Base-by-base conservation (phyloP, 176 grass and related monocot genomes). In the Stipa capillata region DNA sequence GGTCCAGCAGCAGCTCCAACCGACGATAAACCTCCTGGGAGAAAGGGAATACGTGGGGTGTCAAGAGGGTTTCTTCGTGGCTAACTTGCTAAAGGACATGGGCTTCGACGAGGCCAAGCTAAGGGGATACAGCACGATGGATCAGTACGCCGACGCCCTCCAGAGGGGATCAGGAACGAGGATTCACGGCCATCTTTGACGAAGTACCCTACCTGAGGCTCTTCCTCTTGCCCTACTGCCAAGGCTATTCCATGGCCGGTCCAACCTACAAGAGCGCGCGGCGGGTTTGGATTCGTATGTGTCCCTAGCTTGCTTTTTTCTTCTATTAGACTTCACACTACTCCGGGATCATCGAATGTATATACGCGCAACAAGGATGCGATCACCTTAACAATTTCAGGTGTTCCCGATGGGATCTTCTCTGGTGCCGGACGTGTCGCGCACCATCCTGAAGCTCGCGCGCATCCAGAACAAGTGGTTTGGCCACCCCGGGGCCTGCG, bases 171-270 rank as follows among this genome's bases (percentile, higher is more conserved):
- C 77, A 34, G 87, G 54, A 18, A 65, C 52, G 83, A 65, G 78
- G 87, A 1, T 82, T 85, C 29, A 57, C 78, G 0, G 87, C 77
- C 13, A 66, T 90, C 66, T 42, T 90, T 15, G 87, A 90, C 17
- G 87, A 90, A 63, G 82, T 90, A 12, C 87, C 87, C n/a, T 90
- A 85, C 32, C 69, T 90, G 21, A 90, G 49, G 34, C 56, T 83
- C 14, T 86, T 90, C 53, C 64, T 90, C 28, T 83, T 56, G 4
- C 48, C 66, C 1, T 58, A 86, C 21, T 83, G 79, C 53, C 43
- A 34, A 7, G 55, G 78, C 2, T 86, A 79, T 53, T 23, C 45
- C 10, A 83, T 90, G 73, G 73, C 60, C 9, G 74, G 79, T 2
- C 58, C 47, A 6, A 86, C 73, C n/a, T 86, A 86, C 67, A 90